A percentile compares a stretch with the other conserved stretches of the same genome.
Conservation (phyloP, 2,329 filamentous ascomycete species). For the Hymenoscyphus occultus region DNA sequence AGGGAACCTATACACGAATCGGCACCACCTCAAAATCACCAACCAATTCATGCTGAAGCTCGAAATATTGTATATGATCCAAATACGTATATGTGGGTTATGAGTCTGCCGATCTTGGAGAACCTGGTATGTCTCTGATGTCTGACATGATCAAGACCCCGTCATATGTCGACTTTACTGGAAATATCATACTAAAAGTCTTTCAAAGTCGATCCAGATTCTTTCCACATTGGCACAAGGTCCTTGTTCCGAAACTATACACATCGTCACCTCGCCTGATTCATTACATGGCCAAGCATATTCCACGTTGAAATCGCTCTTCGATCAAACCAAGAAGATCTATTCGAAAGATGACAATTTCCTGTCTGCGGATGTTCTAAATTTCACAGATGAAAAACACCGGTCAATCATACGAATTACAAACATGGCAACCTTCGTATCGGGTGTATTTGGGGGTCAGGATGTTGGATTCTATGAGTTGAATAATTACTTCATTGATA, state of each 20-base stretch:
- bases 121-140: conserved; percentile 48
- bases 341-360: conserved; percentile 53
- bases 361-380: conserved; percentile 50
- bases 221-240: conserved; percentile 55
- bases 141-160: neutral
- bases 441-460: conserved; percentile 60
- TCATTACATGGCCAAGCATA: conserved; percentile 60
- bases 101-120: conserved; percentile 59
- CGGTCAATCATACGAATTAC: conserved; percentile 60
- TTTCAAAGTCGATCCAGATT: conserved; percentile 53
- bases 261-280: conserved; percentile 53
- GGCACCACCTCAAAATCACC: neutral
- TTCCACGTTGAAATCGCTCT: conserved; percentile 57
- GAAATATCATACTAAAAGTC: conserved; percentile 12
- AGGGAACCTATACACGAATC: neutral
- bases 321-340: conserved; percentile 61
- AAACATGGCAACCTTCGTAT: conserved; percentile 63
- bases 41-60: neutral
- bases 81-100: conserved; percentile 46
- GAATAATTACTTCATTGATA: conserved; percentile 61
- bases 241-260: conserved; percentile 53
- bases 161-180: neutral
- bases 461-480: conserved; percentile 63
- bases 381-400: conserved; percentile 49
- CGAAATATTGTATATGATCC: conserved; percentile 27